phyloP scores from a whole-genome alignment of 345 rosid genomes.

The Eucalyptus tenuipes region DNA sequence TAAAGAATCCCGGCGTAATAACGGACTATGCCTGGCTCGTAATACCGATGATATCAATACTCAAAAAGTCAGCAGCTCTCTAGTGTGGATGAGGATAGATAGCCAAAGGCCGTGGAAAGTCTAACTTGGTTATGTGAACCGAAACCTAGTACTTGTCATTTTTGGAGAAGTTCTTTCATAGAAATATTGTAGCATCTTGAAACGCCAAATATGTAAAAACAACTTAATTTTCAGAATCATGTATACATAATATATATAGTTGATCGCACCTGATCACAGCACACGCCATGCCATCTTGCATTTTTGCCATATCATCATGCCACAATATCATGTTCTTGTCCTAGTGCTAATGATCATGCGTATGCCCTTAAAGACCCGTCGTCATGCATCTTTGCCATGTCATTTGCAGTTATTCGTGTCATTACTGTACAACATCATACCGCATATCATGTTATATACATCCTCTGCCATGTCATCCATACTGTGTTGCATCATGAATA shows the following conservation, averaged over 20 bases:
- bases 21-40: neutral
- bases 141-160: neutral
- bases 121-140: neutral
- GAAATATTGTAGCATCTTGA: neutral
- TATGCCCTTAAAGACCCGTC: neutral
- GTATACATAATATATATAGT: neutral
- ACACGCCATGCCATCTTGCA: neutral
- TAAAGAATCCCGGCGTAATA: neutral
- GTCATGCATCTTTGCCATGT: neutral
- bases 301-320: neutral
- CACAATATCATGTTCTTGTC: neutral
- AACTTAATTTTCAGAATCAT: neutral
- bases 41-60: neutral
- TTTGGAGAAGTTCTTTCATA: neutral
- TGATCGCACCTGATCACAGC: neutral
- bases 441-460: neutral
- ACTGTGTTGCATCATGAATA: neutral
- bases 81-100: neutral
- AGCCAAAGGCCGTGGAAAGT: neutral
- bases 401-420: neutral
- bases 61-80: neutral
- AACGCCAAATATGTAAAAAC: neutral
- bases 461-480: neutral
- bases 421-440: neutral
- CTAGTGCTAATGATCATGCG: neutral